Evolutionary conservation across 352 stramenopile genomes (phyloP).

Genomic region (Pythium aphanidermatum): DNA sequence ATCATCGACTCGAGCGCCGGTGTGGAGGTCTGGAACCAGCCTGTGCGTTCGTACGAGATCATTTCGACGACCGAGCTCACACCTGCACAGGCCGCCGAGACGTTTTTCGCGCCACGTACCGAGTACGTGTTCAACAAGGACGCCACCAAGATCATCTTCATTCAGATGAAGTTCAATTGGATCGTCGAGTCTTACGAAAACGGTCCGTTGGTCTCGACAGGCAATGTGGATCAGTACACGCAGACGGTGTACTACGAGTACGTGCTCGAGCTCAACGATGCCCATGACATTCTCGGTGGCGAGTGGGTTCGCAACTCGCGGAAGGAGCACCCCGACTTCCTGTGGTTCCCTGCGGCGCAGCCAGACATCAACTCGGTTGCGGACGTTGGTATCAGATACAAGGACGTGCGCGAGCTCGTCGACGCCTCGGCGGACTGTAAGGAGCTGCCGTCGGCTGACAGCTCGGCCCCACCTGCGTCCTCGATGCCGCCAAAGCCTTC

Average conservation of each 20-base stretch:
- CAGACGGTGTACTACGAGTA: constrained; percentile 59
- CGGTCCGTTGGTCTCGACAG: constrained; percentile 36
- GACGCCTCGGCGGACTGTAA: constrained; percentile 13
- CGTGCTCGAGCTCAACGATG: constrained; percentile 54
- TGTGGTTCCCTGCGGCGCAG: constrained; percentile 41
- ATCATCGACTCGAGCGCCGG: constrained; percentile 32
- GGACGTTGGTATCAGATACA: constrained; percentile 15
- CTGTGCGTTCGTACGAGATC: constrained; percentile 32
- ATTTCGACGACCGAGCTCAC: constrained; percentile 1
- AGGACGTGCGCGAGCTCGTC: constrained; percentile 14
- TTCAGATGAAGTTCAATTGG: constrained; percentile 55
- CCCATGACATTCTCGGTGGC: constrained; percentile 50
- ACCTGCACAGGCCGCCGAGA: background rate
- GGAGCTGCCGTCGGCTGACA: background rate
- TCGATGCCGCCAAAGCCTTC: too few species aligned
- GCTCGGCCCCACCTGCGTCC: too few species aligned
- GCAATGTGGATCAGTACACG: constrained; percentile 41
- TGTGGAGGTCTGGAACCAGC: constrained; percentile 56
- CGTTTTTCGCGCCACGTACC: constrained; percentile 4
- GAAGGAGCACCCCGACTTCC: constrained; percentile 53
- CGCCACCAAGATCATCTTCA: constrained; percentile 43
- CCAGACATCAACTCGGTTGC: background rate
- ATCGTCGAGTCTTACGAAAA: constrained; percentile 53
- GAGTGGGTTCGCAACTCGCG: constrained; percentile 57
- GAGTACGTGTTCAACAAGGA: constrained; percentile 58